A percentile compares a stretch with the other conserved stretches of the same genome.
Evolutionary conservation across 2,329 filamentous ascomycete species (phyloP).

Genomic region (Keithomyces neogunnii): DNA sequence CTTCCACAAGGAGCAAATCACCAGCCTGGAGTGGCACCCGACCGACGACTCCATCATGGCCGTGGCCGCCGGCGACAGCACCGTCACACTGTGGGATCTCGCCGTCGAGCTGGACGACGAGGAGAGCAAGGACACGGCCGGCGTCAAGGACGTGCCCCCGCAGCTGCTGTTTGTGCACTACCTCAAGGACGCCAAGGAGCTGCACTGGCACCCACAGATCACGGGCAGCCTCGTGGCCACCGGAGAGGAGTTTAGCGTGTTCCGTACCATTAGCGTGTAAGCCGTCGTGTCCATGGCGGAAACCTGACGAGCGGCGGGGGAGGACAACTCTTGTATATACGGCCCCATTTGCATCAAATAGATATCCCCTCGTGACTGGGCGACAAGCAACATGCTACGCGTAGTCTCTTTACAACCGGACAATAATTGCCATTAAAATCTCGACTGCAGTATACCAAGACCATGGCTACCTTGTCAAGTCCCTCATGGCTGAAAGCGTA

Average conservation of each 20-base stretch:
- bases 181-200: constrained; percentile 87
- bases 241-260: constrained; percentile 79
- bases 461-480: too few relatives aligned
- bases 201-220: constrained; percentile 97
- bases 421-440: too few relatives aligned
- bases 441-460: too few relatives aligned
- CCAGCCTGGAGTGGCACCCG: constrained; percentile 93
- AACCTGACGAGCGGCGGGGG: background rate
- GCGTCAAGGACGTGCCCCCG: constrained; percentile 82
- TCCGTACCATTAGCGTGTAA: constrained; percentile 76
- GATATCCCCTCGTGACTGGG: background rate
- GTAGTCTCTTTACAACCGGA: too few relatives aligned
- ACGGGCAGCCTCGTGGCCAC: constrained; percentile 84
- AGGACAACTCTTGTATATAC: constrained; percentile 4
- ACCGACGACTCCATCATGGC: constrained; percentile 93
- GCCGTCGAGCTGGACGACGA: constrained; percentile 96
- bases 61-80: constrained; percentile 87
- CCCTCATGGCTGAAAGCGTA: too few relatives aligned
- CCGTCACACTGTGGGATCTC: constrained; percentile 91
- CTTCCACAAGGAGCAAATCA: constrained; percentile 96
- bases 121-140: constrained; percentile 83
- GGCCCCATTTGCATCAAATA: background rate
- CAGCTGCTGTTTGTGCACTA: constrained; percentile 96
- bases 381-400: background rate
- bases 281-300: background rate